Conservation (phyloP, 257 asterid species). For the Solanum peruvianum region DNA sequence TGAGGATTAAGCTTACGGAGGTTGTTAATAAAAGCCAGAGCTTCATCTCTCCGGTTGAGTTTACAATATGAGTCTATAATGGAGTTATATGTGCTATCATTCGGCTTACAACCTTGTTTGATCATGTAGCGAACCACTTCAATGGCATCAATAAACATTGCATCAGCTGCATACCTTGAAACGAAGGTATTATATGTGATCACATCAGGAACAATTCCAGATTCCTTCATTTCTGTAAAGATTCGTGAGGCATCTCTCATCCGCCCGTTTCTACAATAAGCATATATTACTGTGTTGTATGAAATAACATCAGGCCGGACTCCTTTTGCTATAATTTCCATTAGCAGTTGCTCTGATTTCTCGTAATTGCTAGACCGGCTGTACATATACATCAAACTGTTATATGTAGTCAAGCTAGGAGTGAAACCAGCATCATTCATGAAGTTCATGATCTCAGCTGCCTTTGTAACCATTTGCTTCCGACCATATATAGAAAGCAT, state of each 20-base stretch:
- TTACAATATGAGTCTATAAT: conserved; percentile 68
- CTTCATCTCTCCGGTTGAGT: conserved; percentile 64
- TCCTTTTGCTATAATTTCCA: conserved; percentile 48
- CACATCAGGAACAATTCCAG: conserved; percentile 60
- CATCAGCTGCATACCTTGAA: conserved; percentile 55
- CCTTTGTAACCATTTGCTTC: conserved; percentile 56
- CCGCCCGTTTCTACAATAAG: conserved; percentile 67
- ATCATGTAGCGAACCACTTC: conserved; percentile 77
- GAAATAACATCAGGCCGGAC: conserved; percentile 70
- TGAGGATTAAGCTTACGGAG: conserved; percentile 59
- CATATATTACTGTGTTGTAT: conserved; percentile 72
- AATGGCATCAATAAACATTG: conserved; percentile 77
- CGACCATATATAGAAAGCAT: conserved; percentile 86
- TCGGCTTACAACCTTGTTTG: conserved; percentile 71
- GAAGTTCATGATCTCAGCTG: conserved; percentile 46
- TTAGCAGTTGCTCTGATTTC: conserved; percentile 61
- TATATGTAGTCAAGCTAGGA: conserved; percentile 69
- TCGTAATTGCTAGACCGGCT: conserved; percentile 58
- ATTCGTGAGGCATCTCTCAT: conserved; percentile 80
- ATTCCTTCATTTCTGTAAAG: conserved; percentile 50
- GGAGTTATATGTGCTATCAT: conserved; percentile 71
- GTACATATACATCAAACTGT: conserved; percentile 80
- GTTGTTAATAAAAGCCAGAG: conserved; percentile 44
- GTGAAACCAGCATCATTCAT: conserved; percentile 56
- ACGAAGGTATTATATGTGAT: conserved; percentile 80